These are phyloP conservation scores for Xylaria hypoxylon DNA, from an alignment of 2,329 filamentous ascomycete species.

Conservation along the genomic window DNA sequence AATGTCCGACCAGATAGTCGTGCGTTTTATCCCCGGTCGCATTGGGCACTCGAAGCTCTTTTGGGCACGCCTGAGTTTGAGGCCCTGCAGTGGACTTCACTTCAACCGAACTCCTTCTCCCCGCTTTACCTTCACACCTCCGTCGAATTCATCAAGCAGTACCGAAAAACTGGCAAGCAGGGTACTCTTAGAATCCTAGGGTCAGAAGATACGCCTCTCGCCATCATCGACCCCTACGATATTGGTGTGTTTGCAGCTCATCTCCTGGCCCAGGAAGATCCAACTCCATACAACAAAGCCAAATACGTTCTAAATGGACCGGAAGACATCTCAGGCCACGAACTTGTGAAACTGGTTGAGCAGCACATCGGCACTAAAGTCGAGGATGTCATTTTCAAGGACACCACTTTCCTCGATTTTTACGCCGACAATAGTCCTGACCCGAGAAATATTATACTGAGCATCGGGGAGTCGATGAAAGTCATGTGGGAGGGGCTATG, in stretches of 20 bases:
- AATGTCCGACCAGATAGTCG: constrained; percentile 25
- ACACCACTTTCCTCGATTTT: constrained; percentile 10
- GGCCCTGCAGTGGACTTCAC: constrained; percentile 31
- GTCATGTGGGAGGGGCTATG: background rate
- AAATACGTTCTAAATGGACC: constrained; percentile 31
- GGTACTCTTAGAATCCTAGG: constrained; percentile 8
- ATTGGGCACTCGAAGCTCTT: constrained; percentile 31
- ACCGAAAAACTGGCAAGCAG: constrained; percentile 32
- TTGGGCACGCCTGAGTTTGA: constrained; percentile 29
- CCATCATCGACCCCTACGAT: constrained; percentile 20
- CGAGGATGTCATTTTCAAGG: constrained; percentile 25
- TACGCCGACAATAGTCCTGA: background rate
- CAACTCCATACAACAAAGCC: constrained; percentile 28
- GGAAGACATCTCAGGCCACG: constrained; percentile 23
- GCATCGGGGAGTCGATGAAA: constrained; percentile 1
- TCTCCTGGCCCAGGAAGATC: constrained; percentile 24
- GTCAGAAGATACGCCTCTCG: constrained; percentile 23
- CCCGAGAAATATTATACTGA: constrained; percentile 15
- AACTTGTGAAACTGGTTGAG: constrained; percentile 29
- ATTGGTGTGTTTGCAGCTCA: constrained; percentile 22
- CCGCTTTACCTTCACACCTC: background rate
- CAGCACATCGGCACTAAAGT: constrained; percentile 28
- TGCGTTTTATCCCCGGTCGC: constrained; percentile 24
- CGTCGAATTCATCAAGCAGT: constrained; percentile 23
- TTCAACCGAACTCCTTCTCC: constrained; percentile 28